Evolutionary conservation across 768 basidiomycete genomes (phyloP).

Genomic region (Boletales sp.): DNA sequence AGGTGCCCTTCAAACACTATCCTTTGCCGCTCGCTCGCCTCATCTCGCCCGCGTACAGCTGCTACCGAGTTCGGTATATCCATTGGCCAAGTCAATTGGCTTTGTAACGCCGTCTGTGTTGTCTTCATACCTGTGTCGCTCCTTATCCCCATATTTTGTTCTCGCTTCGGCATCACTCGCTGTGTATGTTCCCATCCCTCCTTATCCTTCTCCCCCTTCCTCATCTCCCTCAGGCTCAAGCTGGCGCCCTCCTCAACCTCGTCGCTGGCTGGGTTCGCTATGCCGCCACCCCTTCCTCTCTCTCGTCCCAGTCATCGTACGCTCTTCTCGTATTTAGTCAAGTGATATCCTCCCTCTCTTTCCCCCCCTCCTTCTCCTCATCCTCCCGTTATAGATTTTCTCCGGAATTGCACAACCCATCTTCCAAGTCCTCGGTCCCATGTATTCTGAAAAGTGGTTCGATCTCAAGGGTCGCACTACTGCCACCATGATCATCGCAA

Average conservation of each 20-base stretch:
- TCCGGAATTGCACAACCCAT: constrained; percentile 64
- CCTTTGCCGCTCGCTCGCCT: background rate
- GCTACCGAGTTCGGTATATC: constrained; percentile 63
- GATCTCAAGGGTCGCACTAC: constrained; percentile 72
- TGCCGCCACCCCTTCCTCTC: constrained; percentile 56
- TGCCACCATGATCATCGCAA: constrained; percentile 60
- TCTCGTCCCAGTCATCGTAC: constrained; percentile 54
- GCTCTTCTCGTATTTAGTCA: constrained; percentile 69
- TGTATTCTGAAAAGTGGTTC: constrained; percentile 84
- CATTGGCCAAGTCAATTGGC: constrained; percentile 74
- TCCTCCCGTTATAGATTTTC: constrained; percentile 38
- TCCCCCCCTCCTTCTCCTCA: background rate
- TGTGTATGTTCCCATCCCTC: constrained; percentile 46
- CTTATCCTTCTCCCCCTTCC: background rate
- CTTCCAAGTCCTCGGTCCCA: constrained; percentile 75
- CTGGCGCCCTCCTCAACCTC: constrained; percentile 52
- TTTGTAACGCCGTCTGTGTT: constrained; percentile 64
- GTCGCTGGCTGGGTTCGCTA: constrained; percentile 76
- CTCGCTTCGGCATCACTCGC: constrained; percentile 56
- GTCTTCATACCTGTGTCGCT: constrained; percentile 63
- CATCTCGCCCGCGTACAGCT: constrained; percentile 35
- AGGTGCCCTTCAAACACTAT: constrained; percentile 36
- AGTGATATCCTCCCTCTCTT: constrained; percentile 32
- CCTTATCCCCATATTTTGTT: constrained; percentile 53
- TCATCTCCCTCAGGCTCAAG: constrained; percentile 46